These are phyloP conservation scores for Avena insularis DNA, from an alignment of 176 grass and related monocot species.

Conservation along the genomic window DNA sequence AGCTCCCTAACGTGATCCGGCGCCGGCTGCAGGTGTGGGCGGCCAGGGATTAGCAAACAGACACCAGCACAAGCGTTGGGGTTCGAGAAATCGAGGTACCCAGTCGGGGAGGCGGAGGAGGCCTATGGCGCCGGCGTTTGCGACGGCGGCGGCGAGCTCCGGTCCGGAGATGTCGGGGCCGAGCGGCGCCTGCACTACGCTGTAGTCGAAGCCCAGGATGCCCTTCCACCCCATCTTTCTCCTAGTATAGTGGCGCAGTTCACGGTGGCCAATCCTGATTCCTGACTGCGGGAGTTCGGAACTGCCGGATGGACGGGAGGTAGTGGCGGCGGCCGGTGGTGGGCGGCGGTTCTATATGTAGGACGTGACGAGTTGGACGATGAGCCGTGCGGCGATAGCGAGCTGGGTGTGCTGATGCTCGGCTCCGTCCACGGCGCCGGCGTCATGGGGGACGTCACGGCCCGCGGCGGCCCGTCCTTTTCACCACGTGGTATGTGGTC, in stretches of 20 bases:
- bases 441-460: constrained; percentile 45
- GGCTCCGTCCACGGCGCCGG: constrained; percentile 14
- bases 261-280: not conserved
- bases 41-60: not conserved
- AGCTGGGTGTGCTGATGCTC: not conserved
- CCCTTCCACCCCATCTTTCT: constrained; percentile 62
- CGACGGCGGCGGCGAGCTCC: constrained; percentile 87
- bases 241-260: not conserved
- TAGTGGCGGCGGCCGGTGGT: not conserved
- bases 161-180: constrained; percentile 96
- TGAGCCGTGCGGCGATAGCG: constrained; percentile 4
- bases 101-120: constrained; percentile 89
- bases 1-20: constrained; percentile 76
- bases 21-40: constrained; percentile 54
- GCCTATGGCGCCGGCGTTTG: constrained; percentile 86
- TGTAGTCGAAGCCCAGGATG: constrained; percentile 84
- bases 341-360: constrained; percentile 3
- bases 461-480: not conserved
- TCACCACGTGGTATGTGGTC: too few relatives aligned
- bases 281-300: not conserved
- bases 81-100: constrained; percentile 38
- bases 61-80: not conserved
- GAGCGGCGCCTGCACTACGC: constrained; percentile 90
- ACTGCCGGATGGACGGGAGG: not conserved
- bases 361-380: not conserved